A percentile compares a stretch with the other conserved stretches of the same genome.
Evolutionary conservation across 2,329 filamentous ascomycete genomes (phyloP).

Genomic region (Fusarium guadeloupense): DNA sequence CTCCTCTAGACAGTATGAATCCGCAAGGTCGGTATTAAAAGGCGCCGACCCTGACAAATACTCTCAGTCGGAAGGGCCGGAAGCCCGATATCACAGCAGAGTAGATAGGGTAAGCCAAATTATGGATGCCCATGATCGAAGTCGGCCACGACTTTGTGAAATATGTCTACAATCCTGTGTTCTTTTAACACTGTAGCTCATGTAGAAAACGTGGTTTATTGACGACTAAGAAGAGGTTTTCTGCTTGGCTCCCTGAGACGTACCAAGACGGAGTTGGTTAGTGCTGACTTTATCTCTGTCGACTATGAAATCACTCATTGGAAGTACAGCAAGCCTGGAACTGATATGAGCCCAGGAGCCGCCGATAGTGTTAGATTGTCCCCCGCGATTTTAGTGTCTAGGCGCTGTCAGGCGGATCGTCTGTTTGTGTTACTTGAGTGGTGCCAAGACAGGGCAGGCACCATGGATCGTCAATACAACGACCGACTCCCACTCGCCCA

Average conservation of each 20-base stretch:
- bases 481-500: conserved; percentile 11
- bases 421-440: conserved; percentile 7
- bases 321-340: too few species aligned
- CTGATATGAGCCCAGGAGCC: too few species aligned
- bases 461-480: conserved; percentile 25
- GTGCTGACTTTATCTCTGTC: conserved; percentile 22
- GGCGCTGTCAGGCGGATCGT: conserved; percentile 17
- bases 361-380: background rate
- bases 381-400: conserved; percentile 18
- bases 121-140: background rate
- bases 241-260: too few species aligned
- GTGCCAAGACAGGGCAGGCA: conserved; percentile 27
- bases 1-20: too few species aligned
- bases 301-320: too few species aligned
- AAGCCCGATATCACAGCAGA: background rate
- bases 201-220: conserved; percentile 14
- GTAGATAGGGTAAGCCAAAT: background rate
- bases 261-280: conserved; percentile 4
- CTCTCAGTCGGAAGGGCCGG: conserved; percentile 14
- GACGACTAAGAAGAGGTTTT: conserved; percentile 11
- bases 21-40: background rate
- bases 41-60: background rate
- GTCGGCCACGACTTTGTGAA: conserved; percentile 7
- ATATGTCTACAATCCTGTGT: too few species aligned
- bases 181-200: too few species aligned